Evolutionary conservation across 768 basidiomycete genomes (phyloP).

Genomic region (Trametes cingulata): DNA sequence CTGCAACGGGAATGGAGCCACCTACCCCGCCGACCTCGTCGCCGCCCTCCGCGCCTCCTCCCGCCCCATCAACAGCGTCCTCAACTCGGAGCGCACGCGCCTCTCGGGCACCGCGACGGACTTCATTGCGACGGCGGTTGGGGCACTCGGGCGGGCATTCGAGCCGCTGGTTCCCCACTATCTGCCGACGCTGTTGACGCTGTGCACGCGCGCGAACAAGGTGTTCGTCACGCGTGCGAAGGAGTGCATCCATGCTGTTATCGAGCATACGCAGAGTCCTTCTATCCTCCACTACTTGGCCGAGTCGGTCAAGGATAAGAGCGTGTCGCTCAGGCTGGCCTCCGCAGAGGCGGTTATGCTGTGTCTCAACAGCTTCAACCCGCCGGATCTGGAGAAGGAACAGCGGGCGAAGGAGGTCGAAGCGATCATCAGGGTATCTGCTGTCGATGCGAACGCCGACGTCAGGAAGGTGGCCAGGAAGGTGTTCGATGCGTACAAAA

Average conservation of each 20-base stretch:
- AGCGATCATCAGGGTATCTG: constrained; percentile 62
- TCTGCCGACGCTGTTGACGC: constrained; percentile 62
- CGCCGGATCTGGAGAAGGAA: constrained; percentile 77
- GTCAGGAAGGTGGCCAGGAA: constrained; percentile 68
- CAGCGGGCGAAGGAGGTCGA: constrained; percentile 66
- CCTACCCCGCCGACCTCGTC: constrained; percentile 53
- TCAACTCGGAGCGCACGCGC: constrained; percentile 73
- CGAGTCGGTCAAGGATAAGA: constrained; percentile 68
- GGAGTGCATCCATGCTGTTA: constrained; percentile 56
- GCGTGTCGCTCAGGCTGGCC: constrained; percentile 58
- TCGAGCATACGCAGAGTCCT: constrained; percentile 69
- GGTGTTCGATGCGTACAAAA: constrained; percentile 75
- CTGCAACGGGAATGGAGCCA: constrained; percentile 53
- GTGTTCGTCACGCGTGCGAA: constrained; percentile 69
- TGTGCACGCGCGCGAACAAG: constrained; percentile 79
- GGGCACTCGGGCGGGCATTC: constrained; percentile 59
- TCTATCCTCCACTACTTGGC: constrained; percentile 61
- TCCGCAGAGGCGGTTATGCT: constrained; percentile 66
- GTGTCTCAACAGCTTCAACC: constrained; percentile 75
- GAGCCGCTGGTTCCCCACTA: constrained; percentile 67
- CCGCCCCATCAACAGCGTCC: constrained; percentile 55
- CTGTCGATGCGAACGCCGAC: constrained; percentile 74
- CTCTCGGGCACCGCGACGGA: constrained; percentile 70
- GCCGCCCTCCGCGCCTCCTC: constrained; percentile 51
- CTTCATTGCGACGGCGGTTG: constrained; percentile 54